phyloP scores from a whole-genome alignment of 1,139 yeast genomes.

The Pichia sp. region DNA sequence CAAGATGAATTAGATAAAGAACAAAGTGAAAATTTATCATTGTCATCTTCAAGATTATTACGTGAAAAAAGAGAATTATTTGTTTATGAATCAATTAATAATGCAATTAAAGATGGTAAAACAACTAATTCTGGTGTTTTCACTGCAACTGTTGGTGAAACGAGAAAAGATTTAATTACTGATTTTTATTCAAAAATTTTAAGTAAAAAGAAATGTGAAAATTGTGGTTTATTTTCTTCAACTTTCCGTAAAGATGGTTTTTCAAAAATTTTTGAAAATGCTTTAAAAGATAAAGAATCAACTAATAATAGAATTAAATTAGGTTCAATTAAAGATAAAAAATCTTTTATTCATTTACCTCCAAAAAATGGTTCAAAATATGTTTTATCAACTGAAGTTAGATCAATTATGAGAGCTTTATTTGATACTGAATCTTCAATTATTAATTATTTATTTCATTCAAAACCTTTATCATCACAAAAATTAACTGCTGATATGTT shows the following conservation, averaged over 20 bases:
- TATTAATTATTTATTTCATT: constrained; percentile 62
- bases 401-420: constrained; percentile 68
- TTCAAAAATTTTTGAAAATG: constrained; percentile 84
- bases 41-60: constrained; percentile 14
- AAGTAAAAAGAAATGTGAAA: constrained; percentile 82
- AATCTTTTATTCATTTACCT: constrained; percentile 25
- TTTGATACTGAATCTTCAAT: constrained; percentile 66
- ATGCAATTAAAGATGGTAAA: constrained; percentile 75
- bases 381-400: constrained; percentile 79
- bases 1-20: constrained; percentile 26
- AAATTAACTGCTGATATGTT: constrained; percentile 78
- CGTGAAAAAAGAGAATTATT: constrained; percentile 58
- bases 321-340: constrained; percentile 53
- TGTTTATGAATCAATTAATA: constrained; percentile 63
- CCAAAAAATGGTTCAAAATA: constrained; percentile 75
- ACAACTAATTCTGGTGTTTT: constrained; percentile 60
- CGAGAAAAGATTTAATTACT: constrained; percentile 70
- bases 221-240: constrained; percentile 95
- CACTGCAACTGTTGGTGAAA: constrained; percentile 83
- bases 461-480: constrained; percentile 55
- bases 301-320: constrained; percentile 82
- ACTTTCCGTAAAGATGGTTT: constrained; percentile 92
- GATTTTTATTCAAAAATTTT: constrained; percentile 70
- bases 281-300: constrained; percentile 73
- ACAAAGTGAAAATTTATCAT: constrained; percentile 16